Evolutionary conservation across 177 flowering plant species (phyloP), one percentile per base, ranked within the genome.

Genomic region (Vitis hybrid): DNA sequence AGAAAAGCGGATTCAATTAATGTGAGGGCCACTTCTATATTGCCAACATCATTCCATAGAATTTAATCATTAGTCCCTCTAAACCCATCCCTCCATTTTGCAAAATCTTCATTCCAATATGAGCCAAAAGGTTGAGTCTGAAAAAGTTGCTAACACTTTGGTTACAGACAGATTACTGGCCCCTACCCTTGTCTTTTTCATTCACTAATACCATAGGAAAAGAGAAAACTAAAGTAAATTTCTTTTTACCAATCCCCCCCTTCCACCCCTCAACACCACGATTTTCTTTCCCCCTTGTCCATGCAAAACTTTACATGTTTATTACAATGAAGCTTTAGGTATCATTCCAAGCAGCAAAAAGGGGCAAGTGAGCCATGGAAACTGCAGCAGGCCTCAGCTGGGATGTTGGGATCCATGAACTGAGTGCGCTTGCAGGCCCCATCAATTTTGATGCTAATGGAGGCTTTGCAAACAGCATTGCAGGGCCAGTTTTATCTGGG

Each of bases 311-410:
- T 49, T 51, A 66, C 71, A 59, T 60, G 33, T 45, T 29, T 22
- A 5, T 5, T 3, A 19, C 56, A 63, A 26, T 62, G 55, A 39
- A 14, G n/a, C 2, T 77, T 70, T 74, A 90, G 22, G 86, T 69
- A 73, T 92, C 98, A 62, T 79, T 80, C 97, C 97, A 94, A 53
- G 97, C 87, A 58, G 97, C 92, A 77, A 92, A 94, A 66, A 87
- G 80, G 2, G 98, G 97, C 75, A 94, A 69, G 73, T 88, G 92
- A 69, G 96, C 70, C 80, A 89, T 74, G 76, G 93, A 71, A 62
- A 84, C 74, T 18, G 87, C 75, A 50, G 73, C 65, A 67, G 90
- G 86, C 86, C 91, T 83, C 11, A 87, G 67, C 71, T 85, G 93
- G 8, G 78, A 65, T 39, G 88, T 33, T 12, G 87, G 83, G 60